Percentiles rank a stretch among this genome's conserved stretches.
phyloP scores from a whole-genome alignment of 352 stramenopile genomes.

The Globisporangium megalacanthum region DNA sequence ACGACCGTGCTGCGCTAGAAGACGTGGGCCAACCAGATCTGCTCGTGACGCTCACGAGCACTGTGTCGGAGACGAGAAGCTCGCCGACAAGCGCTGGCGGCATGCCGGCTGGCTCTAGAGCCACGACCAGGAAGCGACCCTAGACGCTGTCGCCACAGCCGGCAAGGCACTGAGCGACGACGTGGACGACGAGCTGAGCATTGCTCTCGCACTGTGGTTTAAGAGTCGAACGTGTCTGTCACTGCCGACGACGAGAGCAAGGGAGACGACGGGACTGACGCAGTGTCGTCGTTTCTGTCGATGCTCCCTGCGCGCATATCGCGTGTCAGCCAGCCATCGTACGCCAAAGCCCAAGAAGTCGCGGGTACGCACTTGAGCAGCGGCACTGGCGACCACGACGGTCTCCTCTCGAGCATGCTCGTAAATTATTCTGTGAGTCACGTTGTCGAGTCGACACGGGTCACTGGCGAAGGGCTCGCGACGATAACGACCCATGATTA shows the following conservation, averaged over 20 bases:
- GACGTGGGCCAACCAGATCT: constrained; percentile 69
- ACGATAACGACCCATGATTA: too few species aligned
- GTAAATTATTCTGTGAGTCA: constrained; percentile 84
- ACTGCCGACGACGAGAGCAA: constrained; percentile 43
- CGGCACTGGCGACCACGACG: constrained; percentile 50
- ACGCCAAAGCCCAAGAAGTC: constrained; percentile 58
- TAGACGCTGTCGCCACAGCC: too few species aligned
- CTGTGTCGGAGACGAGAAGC: neutral
- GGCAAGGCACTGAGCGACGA: neutral
- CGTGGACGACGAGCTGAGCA: constrained; percentile 13
- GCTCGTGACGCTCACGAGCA: constrained; percentile 34
- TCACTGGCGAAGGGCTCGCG: constrained; percentile 45
- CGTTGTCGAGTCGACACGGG: constrained; percentile 74
- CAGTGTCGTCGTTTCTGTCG: neutral
- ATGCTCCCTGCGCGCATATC: neutral
- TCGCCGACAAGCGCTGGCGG: constrained; percentile 7
- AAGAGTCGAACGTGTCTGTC: too few species aligned
- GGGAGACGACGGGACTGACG: constrained; percentile 20
- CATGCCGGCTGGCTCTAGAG: constrained; percentile 13
- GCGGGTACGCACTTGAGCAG: constrained; percentile 44
- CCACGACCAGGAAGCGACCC: neutral
- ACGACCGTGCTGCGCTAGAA: constrained; percentile 66
- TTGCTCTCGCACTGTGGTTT: constrained; percentile 12
- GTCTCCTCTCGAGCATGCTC: constrained; percentile 60
- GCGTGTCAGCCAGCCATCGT: constrained; percentile 39